A percentile compares a stretch with the other conserved stretches of the same genome.
These are phyloP conservation scores for Anthracocystis walkeri DNA, from an alignment of 1,284 basidiomycete species.

Conservation along the genomic window DNA sequence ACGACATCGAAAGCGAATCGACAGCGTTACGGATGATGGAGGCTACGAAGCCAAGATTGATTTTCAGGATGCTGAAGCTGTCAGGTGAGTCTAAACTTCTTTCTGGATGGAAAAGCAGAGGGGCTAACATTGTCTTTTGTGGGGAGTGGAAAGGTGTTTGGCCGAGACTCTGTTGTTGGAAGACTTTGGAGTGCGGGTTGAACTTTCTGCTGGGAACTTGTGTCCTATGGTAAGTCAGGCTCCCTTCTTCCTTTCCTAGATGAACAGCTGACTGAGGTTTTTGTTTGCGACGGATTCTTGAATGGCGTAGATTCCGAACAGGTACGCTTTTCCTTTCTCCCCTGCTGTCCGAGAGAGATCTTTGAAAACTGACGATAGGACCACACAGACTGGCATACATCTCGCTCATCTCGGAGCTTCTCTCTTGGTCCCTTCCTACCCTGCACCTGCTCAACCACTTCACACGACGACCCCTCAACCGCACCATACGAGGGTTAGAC, in stretches of 20 bases:
- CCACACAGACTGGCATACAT: slow-evolving; percentile 38
- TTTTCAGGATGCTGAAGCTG: slow-evolving; percentile 38
- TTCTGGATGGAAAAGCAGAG: neutral
- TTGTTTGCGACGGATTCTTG: too few species aligned
- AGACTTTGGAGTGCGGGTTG: slow-evolving; percentile 33
- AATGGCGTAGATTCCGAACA: slow-evolving; percentile 18
- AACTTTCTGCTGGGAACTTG: slow-evolving; percentile 20
- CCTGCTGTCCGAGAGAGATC: too few species aligned
- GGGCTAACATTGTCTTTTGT: neutral
- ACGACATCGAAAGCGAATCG: neutral
- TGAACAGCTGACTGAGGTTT: neutral
- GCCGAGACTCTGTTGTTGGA: slow-evolving; percentile 36
- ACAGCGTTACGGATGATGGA: slow-evolving; percentile 33
- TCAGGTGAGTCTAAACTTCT: slow-evolving; percentile 18
- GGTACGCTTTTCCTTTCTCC: neutral
- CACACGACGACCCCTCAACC: neutral
- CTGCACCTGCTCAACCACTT: slow-evolving; percentile 6
- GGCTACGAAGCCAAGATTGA: slow-evolving; percentile 48
- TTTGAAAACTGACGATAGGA: neutral
- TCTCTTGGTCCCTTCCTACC: slow-evolving; percentile 12
- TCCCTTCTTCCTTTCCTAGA: neutral
- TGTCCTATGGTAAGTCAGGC: slow-evolving; percentile 38
- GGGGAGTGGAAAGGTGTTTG: slow-evolving; percentile 14
- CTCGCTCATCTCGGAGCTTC: slow-evolving; percentile 23
- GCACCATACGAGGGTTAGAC: slow-evolving; percentile 8